Conservation (phyloP, 2,329 filamentous ascomycete species). For the Fusarium decemcellulare region DNA sequence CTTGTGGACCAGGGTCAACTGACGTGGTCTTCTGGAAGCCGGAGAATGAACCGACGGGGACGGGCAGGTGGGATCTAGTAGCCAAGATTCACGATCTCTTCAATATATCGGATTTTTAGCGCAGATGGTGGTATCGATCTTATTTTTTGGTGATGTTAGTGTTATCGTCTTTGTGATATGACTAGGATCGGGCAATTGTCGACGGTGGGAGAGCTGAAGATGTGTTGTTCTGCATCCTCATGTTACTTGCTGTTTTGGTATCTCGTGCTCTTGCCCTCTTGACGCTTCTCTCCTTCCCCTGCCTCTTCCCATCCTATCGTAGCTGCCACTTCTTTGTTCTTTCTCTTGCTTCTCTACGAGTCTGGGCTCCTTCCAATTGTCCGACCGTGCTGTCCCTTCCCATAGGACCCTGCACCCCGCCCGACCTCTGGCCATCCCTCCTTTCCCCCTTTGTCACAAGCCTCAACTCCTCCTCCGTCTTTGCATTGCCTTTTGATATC, state of each 20-base stretch:
- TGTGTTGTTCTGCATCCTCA: constrained; percentile 13
- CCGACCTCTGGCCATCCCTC: constrained; percentile 18
- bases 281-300: neutral
- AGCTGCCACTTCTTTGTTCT: neutral
- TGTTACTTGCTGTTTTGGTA: constrained; percentile 14
- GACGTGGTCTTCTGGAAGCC: neutral
- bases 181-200: neutral
- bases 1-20: neutral
- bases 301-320: constrained; percentile 2
- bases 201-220: neutral
- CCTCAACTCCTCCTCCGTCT: constrained; percentile 12
- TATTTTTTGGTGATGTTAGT: neutral
- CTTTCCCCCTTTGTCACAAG: constrained; percentile 20
- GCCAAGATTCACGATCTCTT: neutral
- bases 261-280: neutral
- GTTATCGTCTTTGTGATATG: neutral
- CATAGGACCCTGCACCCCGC: constrained; percentile 17
- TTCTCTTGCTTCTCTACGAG: neutral
- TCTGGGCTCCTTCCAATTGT: constrained; percentile 14
- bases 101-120: neutral
- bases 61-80: too few relatives aligned
- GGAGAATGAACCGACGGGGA: too few relatives aligned
- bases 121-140: neutral
- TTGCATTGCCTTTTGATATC: constrained; percentile 20
- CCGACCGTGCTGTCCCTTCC: neutral